Conservation (phyloP, 768 basidiomycete species). For the Hericium coralloides region DNA sequence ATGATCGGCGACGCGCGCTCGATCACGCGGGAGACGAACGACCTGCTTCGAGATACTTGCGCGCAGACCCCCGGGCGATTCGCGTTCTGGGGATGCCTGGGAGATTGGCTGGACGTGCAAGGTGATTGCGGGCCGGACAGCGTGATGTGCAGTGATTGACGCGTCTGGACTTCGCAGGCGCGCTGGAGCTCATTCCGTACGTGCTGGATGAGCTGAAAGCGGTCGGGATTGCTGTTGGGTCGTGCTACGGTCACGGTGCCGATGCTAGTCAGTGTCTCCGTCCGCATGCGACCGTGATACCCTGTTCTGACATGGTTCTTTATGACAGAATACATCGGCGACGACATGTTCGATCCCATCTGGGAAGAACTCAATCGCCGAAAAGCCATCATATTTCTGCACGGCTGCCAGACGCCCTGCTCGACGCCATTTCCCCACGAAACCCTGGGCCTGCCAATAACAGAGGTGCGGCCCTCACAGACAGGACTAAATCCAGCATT, state of each 20-base stretch:
- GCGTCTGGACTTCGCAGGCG: conserved; percentile 29
- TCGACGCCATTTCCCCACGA: conserved; percentile 56
- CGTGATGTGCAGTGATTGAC: neutral
- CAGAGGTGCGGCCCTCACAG: conserved; percentile 38
- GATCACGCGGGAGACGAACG: conserved; percentile 39
- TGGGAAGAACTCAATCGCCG: conserved; percentile 64
- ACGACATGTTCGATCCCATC: conserved; percentile 52
- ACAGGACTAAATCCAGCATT: conserved; percentile 1
- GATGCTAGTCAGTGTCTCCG: conserved; percentile 37
- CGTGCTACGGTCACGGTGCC: conserved; percentile 52
- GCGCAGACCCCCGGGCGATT: conserved; percentile 43
- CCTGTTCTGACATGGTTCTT: neutral
- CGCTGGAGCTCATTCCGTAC: conserved; percentile 49
- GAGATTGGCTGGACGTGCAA: conserved; percentile 52
- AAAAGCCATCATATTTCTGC: conserved; percentile 56
- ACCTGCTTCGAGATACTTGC: conserved; percentile 38
- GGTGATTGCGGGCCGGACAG: conserved; percentile 26
- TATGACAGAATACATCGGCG: conserved; percentile 52
- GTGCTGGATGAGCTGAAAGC: conserved; percentile 53
- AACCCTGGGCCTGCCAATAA: conserved; percentile 57
- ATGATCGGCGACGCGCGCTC: conserved; percentile 29
- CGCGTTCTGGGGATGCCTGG: conserved; percentile 62
- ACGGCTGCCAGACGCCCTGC: conserved; percentile 60
- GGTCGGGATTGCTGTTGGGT: conserved; percentile 56
- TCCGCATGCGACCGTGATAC: neutral